phyloP scores from a whole-genome alignment of 768 basidiomycete species.

The Mrakia frigida region DNA sequence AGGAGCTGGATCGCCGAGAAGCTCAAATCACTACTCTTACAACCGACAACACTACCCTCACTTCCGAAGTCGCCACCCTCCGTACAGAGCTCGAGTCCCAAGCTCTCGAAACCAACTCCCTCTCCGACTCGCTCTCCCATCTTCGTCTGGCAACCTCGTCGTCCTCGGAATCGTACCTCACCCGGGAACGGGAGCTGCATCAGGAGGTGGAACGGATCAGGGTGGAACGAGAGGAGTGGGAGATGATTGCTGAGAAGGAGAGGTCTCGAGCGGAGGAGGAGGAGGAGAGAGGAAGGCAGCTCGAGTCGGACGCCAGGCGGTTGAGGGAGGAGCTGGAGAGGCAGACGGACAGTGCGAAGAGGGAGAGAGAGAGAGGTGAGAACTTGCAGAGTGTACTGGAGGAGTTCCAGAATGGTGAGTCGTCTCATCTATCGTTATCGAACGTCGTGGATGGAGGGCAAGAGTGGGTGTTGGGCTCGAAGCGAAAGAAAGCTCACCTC shows the following conservation, averaged over 20 bases:
- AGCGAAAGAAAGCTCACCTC: background rate
- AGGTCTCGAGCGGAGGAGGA: constrained; percentile 56
- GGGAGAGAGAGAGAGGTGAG: constrained; percentile 63
- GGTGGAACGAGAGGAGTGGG: constrained; percentile 74
- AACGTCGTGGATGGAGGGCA: too few species aligned
- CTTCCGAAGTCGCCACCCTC: constrained; percentile 66
- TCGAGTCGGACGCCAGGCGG: constrained; percentile 49
- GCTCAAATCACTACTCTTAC: constrained; percentile 72
- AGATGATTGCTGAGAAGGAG: constrained; percentile 61
- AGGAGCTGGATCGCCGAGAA: constrained; percentile 93
- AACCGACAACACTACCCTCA: constrained; percentile 69
- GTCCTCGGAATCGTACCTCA: constrained; percentile 55
- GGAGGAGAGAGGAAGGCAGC: constrained; percentile 13
- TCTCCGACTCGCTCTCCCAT: constrained; percentile 58
- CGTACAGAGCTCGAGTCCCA: constrained; percentile 71
- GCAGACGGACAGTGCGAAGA: constrained; percentile 40
- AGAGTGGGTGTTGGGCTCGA: background rate
- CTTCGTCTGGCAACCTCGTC: constrained; percentile 42
- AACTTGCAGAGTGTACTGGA: constrained; percentile 90
- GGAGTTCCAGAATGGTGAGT: constrained; percentile 87
- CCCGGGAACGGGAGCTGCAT: constrained; percentile 59
- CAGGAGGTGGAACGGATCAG: constrained; percentile 81
- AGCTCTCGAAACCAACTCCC: constrained; percentile 66
- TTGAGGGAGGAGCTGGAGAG: constrained; percentile 53
- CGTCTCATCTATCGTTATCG: too few species aligned